Evolutionary conservation across 2,329 filamentous ascomycete species (phyloP).

Genomic region (Xylariaceae sp.): DNA sequence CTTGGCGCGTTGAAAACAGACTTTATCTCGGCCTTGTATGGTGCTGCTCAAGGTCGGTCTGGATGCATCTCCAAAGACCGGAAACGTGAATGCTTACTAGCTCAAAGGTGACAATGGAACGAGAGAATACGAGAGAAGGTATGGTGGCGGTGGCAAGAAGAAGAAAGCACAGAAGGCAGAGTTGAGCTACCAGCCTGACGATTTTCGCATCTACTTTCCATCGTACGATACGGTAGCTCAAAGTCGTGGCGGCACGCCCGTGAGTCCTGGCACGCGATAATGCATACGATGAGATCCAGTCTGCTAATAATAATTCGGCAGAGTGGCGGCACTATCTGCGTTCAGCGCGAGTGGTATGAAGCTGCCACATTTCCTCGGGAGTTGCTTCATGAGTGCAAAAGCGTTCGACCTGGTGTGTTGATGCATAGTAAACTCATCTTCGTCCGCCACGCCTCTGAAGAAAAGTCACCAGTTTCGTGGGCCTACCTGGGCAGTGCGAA

Average conservation of each 20-base stretch:
- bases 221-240: slow-evolving; percentile 61
- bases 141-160: slow-evolving; percentile 31
- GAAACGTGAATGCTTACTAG: slow-evolving; percentile 5
- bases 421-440: slow-evolving; percentile 81
- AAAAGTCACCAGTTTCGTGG: slow-evolving; percentile 50
- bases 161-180: slow-evolving; percentile 25
- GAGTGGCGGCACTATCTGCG: slow-evolving; percentile 77
- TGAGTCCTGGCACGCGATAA: slow-evolving; percentile 34
- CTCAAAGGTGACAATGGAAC: slow-evolving; percentile 39
- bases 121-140: slow-evolving; percentile 41
- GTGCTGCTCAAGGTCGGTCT: slow-evolving; percentile 48
- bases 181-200: slow-evolving; percentile 35
- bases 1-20: slow-evolving; percentile 68
- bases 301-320: slow-evolving; percentile 29
- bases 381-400: slow-evolving; percentile 70
- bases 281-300: neutral
- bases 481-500: slow-evolving; percentile 89
- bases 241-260: slow-evolving; percentile 58
- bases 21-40: slow-evolving; percentile 55
- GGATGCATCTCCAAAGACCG: neutral
- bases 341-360: slow-evolving; percentile 68
- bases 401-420: slow-evolving; percentile 63
- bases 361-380: slow-evolving; percentile 62
- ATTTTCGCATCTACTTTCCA: slow-evolving; percentile 75
- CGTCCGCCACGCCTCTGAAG: slow-evolving; percentile 34